Evolutionary conservation across 2,329 filamentous ascomycete genomes (phyloP), one percentile per base, ranked within the genome.

Genomic region (Atkinsonella texensis): DNA sequence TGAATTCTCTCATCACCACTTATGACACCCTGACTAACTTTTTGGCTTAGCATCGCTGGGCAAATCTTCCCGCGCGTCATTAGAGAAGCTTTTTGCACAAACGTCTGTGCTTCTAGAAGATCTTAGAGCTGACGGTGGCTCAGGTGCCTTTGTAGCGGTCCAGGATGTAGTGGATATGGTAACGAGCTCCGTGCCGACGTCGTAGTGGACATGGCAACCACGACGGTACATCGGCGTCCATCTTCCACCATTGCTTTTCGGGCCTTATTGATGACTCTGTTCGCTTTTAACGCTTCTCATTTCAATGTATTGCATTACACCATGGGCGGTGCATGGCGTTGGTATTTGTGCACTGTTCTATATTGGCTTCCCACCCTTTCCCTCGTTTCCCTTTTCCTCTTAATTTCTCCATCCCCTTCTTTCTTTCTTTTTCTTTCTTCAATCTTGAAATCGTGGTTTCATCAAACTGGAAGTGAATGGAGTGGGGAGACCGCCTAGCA

Each of bases 71-170:
- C 83, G 84, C 4, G 87, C 93, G 2, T 87, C 89, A 1, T 69
- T 98, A 32, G 91, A 97, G 66, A 84, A 82, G 54, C 67, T 96
- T 6, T 89, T 87, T 62, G 86, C 90, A 54, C 89, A 96, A 69
- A 94, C 89, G 1, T 85, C 83, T 56, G 87, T 88, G 1, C 73
- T 97, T 13, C 77, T 97, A n/a, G 85, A 89, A 53, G 85, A 91
- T 52, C 74, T 95, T 13, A 80, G 85, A 46, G 80, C 85, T 60
- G 84, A 87, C 41, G 89, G 90, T 52, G 86, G 89, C 33, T 77
- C 85, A 11, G 89, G 87, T 39, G 84, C 89, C 32, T 90, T 97
- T 65, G 78, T 96, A 59, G 91, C 75, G 15, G 64, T 81, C 20
- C 69, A 75, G 55, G 70, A 72, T 42, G 62, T 79, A 52, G 63